Evolutionary conservation across 805 yeast genomes (phyloP), one percentile per base, ranked within the genome.

Genomic region (Phaffomyces thermotolerans): DNA sequence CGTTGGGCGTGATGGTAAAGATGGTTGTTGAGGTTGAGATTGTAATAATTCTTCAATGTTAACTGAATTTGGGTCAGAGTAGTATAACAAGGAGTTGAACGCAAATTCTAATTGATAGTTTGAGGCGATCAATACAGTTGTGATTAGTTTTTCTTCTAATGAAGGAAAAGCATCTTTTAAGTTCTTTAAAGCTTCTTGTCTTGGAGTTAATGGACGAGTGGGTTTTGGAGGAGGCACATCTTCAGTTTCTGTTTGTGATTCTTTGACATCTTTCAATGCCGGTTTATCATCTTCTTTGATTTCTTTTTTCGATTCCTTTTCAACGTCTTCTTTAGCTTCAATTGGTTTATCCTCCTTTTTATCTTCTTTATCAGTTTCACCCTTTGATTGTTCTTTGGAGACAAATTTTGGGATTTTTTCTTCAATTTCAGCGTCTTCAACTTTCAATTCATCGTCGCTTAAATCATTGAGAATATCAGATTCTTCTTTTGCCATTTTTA

Each of bases 101-200:
- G 96, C 95, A 1, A 85, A 81, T 53, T 88, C 96, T 36, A 87
- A 60, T 39, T 75, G 70, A 25, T 95, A 96, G 39, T 73, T 77
- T 17, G 95, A 79, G 3, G 98, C 98, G 59, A 93, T 85, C 44
- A 90, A 68, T 1, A 87, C 81, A 25, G 95, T 89, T 43, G 80
- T 78, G 49, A 87, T 71, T 53, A 80, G 76, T 48, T 79, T 76
- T 27, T 75, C 84, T 35, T 88, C 95, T 22, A 79, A 64, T 15
- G 69, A 66, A 1, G 99, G 98, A 62, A 91, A 91, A 0, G 97
- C 97, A 20, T 87, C 95, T 53, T 73, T 71, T 49, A 91, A 70
- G 35, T 86, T 81, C 40, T 73, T 67, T 48, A 72, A 66, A 31
- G 81, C 72, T 52, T 71, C 68, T 25, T 75, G 66, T 34, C 70